Base-by-base conservation (phyloP, 805 yeast genomes). In the Cyberlindnera sargentensis region DNA sequence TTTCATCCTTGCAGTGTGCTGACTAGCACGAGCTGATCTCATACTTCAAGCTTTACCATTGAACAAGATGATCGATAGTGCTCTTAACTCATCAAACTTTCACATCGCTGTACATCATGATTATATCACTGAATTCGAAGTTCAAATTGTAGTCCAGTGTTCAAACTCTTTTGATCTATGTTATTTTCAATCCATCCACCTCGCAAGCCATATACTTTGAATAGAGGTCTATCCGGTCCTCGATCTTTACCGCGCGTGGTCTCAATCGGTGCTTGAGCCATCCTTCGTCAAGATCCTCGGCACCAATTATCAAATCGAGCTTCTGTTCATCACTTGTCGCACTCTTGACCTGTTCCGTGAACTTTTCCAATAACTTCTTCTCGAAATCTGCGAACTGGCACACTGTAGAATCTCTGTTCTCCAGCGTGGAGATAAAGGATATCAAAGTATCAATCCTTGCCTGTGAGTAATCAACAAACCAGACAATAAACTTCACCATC, bases 251-350 rank as follows among this genome's bases (percentile, higher is more conserved):
- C 1, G 49, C 35, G 10, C 56, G 49, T 15, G 62, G 60, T 23
- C 45, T 37, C 30, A 51, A 28, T 43, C 61, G 49, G 30, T 47
- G 47, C 8, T 48, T 49, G 7, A 48, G n/a, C 62, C 62, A 47
- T 36, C 53, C 47, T 20, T 47, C 47, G 40, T 47, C 57, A 51
- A 53, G 29, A 41, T 56, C 45, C 49, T 47, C 55, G 6, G 49
- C 43, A 7, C 48, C 58, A 6, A 55, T 20, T 24, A 54, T 41
- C 25, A 57, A 37, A 2, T 52, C 51, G 25, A 52, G 34, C 11
- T 44, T 44, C 1, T 41, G 48, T 4, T 56, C 50, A 5, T 45
- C 47, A 8, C 31, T 36, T 6, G 28, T n/a, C 20, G 20, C 23
- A 3, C 15, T 3, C 3, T 40, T 37, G 10, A 42, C 41, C 6